phyloP scores from a whole-genome alignment of 129 eudicot species.

The Lonicera japonica region DNA sequence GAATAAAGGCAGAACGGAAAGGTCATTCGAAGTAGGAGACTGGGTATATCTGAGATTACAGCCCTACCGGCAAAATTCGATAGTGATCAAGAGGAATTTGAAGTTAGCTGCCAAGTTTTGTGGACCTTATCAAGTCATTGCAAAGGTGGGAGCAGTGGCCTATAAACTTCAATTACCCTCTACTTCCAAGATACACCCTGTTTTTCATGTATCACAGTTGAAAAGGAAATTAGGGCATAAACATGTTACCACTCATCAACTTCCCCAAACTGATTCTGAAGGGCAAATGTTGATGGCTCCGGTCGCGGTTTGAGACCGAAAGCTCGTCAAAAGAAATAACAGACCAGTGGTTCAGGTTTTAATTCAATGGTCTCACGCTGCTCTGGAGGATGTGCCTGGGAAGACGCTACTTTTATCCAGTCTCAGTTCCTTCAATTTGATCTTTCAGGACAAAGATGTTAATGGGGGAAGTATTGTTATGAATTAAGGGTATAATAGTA shows the following conservation, averaged over 20 bases:
- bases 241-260: neutral
- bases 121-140: neutral
- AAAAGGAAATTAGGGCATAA: neutral
- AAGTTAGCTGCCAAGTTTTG: neutral
- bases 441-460: no score
- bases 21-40: neutral
- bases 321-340: neutral
- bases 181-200: neutral
- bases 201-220: neutral
- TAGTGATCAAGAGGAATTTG: neutral
- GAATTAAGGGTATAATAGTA: no score
- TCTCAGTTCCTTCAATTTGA: neutral
- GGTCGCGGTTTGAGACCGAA: neutral
- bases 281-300: no score
- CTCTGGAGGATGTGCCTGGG: neutral
- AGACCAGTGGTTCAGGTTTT: neutral
- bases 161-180: neutral
- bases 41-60: neutral
- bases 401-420: neutral
- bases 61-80: neutral
- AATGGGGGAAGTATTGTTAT: no score
- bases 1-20: neutral
- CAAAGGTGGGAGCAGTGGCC: neutral
- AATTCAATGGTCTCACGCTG: neutral
- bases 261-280: neutral